A percentile compares a stretch with the other conserved stretches of the same genome.
These are phyloP conservation scores for Aureobasidium sp. DNA, from an alignment of 2,329 filamentous ascomycete species.

Conservation along the genomic window DNA sequence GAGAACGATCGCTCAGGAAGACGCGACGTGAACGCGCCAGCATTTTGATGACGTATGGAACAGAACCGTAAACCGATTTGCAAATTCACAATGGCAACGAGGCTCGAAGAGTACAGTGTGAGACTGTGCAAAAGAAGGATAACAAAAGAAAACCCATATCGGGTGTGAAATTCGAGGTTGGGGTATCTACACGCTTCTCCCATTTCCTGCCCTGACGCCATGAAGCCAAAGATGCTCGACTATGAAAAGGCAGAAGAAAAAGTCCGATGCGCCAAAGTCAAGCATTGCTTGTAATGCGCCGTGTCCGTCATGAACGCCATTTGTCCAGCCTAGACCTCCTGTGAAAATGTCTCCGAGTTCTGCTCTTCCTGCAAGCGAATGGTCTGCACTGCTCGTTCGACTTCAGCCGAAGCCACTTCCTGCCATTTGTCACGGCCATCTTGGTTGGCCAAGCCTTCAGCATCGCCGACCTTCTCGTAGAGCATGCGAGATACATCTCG, in stretches of 20 bases:
- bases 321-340: not conserved
- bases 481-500: conserved; percentile 78
- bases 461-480: conserved; percentile 57
- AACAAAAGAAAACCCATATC: not conserved
- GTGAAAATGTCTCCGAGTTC: not conserved
- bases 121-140: not conserved
- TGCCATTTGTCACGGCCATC: conserved; percentile 63
- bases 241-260: not conserved
- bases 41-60: conserved; percentile 5
- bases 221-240: not conserved
- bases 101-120: not conserved
- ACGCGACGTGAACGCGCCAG: conserved; percentile 10
- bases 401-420: conserved; percentile 66
- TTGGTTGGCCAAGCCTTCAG: conserved; percentile 49
- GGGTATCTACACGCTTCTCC: conserved; percentile 7
- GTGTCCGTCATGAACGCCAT: not conserved
- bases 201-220: conserved; percentile 1
- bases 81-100: not conserved
- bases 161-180: not conserved
- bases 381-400: conserved; percentile 57
- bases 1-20: not conserved
- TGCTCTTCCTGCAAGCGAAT: not conserved
- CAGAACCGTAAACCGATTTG: not conserved
- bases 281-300: not conserved
- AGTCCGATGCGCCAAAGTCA: not conserved